phyloP scores from a whole-genome alignment of 306 rosid species.

The Quercus berberidifolia region DNA sequence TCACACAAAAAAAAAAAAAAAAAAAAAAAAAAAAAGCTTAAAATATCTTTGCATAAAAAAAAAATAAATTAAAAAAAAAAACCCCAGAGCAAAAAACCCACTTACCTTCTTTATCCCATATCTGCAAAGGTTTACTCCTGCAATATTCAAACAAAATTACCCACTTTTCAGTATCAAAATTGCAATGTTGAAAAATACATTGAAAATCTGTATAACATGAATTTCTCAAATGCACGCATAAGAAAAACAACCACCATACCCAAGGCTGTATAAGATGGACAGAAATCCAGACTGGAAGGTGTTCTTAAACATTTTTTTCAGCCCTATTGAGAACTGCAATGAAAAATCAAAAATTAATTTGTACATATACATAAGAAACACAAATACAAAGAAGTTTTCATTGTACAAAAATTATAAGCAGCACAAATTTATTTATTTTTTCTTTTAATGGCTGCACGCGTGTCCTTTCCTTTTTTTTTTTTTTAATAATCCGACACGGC shows the following conservation, averaged over 20 bases:
- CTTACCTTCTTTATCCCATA: slow-evolving; percentile 98
- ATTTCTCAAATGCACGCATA: not conserved
- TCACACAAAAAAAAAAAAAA: not conserved
- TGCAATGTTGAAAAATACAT: not conserved
- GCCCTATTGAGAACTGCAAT: slow-evolving; percentile 19
- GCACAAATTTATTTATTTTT: too few relatives aligned
- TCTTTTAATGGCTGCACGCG: too few relatives aligned
- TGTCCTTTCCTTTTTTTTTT: too few relatives aligned
- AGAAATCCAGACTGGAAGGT: slow-evolving; percentile 97
- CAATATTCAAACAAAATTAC: not conserved
- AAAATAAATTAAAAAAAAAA: too few relatives aligned
- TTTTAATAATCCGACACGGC: too few relatives aligned
- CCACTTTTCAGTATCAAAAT: slow-evolving; percentile 18
- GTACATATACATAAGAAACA: too few relatives aligned
- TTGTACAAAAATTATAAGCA: too few relatives aligned
- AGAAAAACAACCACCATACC: slow-evolving; percentile 42
- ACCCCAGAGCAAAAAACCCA: slow-evolving; percentile 16
- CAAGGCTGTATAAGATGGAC: slow-evolving; percentile 90
- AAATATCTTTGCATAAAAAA: not conserved
- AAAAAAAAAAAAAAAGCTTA: not conserved
- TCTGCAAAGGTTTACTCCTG: slow-evolving; percentile 98
- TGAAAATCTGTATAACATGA: not conserved
- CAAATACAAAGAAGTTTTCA: too few relatives aligned
- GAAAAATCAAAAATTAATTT: not conserved
- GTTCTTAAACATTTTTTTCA: slow-evolving; percentile 76